These are phyloP conservation scores for Alternaria burnsii DNA, from an alignment of 2,329 filamentous ascomycete species.

Conservation along the genomic window DNA sequence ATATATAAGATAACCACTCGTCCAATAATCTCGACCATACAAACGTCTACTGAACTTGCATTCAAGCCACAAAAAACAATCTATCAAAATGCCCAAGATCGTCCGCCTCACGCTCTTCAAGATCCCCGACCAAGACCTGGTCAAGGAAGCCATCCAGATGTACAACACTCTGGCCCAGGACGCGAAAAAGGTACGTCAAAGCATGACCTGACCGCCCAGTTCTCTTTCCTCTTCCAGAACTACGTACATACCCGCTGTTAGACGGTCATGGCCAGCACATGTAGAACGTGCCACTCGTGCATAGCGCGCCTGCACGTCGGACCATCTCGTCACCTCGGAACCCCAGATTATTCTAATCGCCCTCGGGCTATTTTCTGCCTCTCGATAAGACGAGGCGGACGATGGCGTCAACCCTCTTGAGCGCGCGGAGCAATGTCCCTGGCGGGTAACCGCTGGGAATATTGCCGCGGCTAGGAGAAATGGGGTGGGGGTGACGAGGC, in stretches of 20 bases:
- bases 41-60: not conserved
- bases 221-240: slow-evolving; percentile 4
- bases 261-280: slow-evolving; percentile 10
- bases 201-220: not conserved
- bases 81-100: slow-evolving; percentile 42
- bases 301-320: slow-evolving; percentile 24
- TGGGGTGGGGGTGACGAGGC: slow-evolving; percentile 21
- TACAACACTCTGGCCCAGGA: slow-evolving; percentile 46
- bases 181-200: slow-evolving; percentile 45
- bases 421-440: slow-evolving; percentile 12
- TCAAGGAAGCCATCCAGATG: slow-evolving; percentile 42
- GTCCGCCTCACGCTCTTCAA: slow-evolving; percentile 51
- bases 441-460: slow-evolving; percentile 10
- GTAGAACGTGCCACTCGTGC: slow-evolving; percentile 13
- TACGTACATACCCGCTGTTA: slow-evolving; percentile 25
- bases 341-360: slow-evolving; percentile 19
- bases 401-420: slow-evolving; percentile 4
- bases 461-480: slow-evolving; percentile 13
- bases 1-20: not conserved
- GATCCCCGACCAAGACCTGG: slow-evolving; percentile 38
- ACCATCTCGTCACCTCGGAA: slow-evolving; percentile 25
- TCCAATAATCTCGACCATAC: not conserved
- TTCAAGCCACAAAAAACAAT: not conserved
- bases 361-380: slow-evolving; percentile 15
- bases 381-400: slow-evolving; percentile 2